Evolutionary conservation across 805 yeast species (phyloP), one percentile per base, ranked within the genome.

Genomic region (Cyberlindnera amylophila): DNA sequence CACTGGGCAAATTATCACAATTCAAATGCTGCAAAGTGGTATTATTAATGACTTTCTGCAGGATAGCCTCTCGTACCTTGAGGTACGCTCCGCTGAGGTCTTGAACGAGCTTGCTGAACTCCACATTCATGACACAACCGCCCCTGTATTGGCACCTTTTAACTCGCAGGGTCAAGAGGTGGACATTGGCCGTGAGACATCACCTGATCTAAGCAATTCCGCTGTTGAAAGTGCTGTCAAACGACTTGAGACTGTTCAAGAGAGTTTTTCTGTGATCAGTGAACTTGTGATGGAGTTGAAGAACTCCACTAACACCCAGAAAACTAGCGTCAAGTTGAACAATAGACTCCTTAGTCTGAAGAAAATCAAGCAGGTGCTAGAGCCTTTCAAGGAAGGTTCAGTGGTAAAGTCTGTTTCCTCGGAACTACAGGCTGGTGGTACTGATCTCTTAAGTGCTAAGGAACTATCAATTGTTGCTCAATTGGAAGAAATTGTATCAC

Each of bases 401-500:
- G 17, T 47, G 13, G 42, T 35, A 1, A 29, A 35, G 17, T 13
- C 24, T 8, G 34, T 34, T 13, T 8, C 39, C 4, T 26, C 24
- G 2, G 17, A 32, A 8, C 33, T 42, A 14, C 11, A 36, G 17
- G 3, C 18, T 14, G 11, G 30, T 18, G 23, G 13, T 31, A 12
- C n/a, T 4, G 39, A 31, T 15, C 24, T 17, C 3, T 12, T 36
- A 14, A 42, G 37, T 11, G 17, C 15, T 0, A 33, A 46, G 26
- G 58, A 57, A 27, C 18, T 54, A 1, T 33, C 45, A 8, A 17
- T 54, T 14, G 21, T 50, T 4, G 14, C 31, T 6, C 46, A 49
- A 28, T 40, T 63, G 15, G 65, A 65, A 32, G 53, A 59, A 48
- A 45, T 62, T 7, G 49, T 65, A 1, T 36, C 57, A 4, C 52